phyloP scores from a whole-genome alignment of 1,284 basidiomycete genomes.

The Heliocybe sulcata region DNA sequence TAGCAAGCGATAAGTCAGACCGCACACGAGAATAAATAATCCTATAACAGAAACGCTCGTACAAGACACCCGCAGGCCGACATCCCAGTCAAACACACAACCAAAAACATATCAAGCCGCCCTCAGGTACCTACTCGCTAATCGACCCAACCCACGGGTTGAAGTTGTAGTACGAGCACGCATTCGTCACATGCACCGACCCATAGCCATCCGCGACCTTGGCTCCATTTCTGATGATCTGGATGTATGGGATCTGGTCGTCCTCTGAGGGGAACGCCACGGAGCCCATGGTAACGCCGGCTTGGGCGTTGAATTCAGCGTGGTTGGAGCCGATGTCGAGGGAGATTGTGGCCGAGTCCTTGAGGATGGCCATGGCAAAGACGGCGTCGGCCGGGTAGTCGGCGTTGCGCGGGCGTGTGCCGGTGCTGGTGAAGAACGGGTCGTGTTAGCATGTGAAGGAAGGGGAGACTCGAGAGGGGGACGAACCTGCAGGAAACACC shows the following conservation, averaged over 20 bases:
- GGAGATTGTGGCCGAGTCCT: slow-evolving; percentile 18
- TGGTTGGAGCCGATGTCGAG: slow-evolving; percentile 23
- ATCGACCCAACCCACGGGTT: not conserved
- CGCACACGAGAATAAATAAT: no score
- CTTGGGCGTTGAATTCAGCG: slow-evolving; percentile 19
- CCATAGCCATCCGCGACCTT: slow-evolving; percentile 20
- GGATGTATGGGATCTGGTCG: slow-evolving; percentile 23
- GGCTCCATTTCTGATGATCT: slow-evolving; percentile 16
- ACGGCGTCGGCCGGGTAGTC: slow-evolving; percentile 22
- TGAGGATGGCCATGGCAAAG: slow-evolving; percentile 25
- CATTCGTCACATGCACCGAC: slow-evolving; percentile 16
- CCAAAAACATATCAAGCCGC: no score
- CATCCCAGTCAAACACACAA: no score
- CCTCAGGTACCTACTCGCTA: not conserved
- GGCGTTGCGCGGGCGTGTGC: slow-evolving; percentile 22
- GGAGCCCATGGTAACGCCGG: slow-evolving; percentile 22
- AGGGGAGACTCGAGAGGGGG: not conserved
- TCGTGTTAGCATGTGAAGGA: not conserved
- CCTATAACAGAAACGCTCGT: no score
- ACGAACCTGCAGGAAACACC: not conserved
- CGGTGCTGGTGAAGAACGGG: slow-evolving; percentile 16
- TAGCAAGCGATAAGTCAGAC: no score
- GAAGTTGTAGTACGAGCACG: not conserved
- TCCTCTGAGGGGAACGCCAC: slow-evolving; percentile 25
- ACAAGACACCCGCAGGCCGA: no score